Base-by-base conservation (phyloP, 345 rosid species). In the Eucalyptus fibrosa region DNA sequence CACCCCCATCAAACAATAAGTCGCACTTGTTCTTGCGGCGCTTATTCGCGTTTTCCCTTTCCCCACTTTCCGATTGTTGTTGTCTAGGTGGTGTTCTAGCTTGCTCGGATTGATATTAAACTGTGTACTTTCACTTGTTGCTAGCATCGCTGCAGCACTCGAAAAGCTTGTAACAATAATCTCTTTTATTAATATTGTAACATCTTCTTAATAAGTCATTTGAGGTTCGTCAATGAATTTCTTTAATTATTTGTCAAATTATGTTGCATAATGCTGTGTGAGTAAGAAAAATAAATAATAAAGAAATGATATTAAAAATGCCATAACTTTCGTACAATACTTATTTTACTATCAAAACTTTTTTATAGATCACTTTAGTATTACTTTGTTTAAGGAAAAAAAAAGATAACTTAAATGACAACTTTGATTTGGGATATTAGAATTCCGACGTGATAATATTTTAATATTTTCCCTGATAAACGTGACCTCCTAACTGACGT, bases 401-500 rank as follows among this genome's bases (percentile, higher is more conserved):
- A 51, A 51, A 51, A 7, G 3, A 51, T 6, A 7, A 51, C 4
- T 17, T 1, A 51, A 51, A 7, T 51, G 55, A 51, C 55, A 51
- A 51, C 9, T 51, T 51, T 51, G 23, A 3, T 51, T 51, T 51
- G 3, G 2, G 4, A 1, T 7, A 0, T 1, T 51, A 51, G 0
- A 51, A 18, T 3, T 51, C 2, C 2, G 4, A 3, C 0, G 9
- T 51, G 2, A 51, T 7, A 51, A 7, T 0, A 3, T 18, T 51
- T 51, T 51, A 51, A 3, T 51, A 51, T 51, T 51, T 51, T 18
- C 55, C 18, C 23, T 1, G 0, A 7, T 51, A 1, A 0, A 51
- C 2, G 1, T 18, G 55, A 18, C 4, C 3, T 51, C 55, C 55
- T 0, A 7, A 3, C 55, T 0, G 0, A 51, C 3, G 23, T 3